Base-by-base conservation (phyloP, 129 eudicot species). In the Chrysanthemum seticuspe region DNA sequence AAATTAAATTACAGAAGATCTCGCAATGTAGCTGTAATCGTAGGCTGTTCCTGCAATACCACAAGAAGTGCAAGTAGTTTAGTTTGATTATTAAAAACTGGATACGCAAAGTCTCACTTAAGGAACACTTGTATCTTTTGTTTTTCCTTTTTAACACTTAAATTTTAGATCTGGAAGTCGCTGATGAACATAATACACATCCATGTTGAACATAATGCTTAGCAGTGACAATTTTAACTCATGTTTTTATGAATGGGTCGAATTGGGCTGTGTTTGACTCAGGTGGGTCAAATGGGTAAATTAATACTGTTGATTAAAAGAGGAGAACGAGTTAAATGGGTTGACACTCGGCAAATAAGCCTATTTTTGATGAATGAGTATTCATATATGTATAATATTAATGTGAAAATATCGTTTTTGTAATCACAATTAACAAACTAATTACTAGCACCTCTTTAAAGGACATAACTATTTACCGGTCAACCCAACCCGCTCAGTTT, bases 1-100 rank as follows among this genome's bases (percentile, higher is more conserved):
- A 62, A 44, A 64, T 29, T 36, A 59, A 64, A 36, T 80, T 81
- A 83, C 10, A 85, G 74, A 82, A 88, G 81, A 74, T 88, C 95
- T 73, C 85, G 83, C 65, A 85, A 79, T 52, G 95, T 85, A 66
- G 88, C 75, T 76, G 71, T 70, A 62, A 49, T 76, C 53, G 6
- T 74, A 11, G 64, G 55, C 44, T 78, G 75, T 65, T 85, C 95
- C 95, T 88, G 89, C 67, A 79, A 67, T 73, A 10, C 58, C 47
- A 56, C 74, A 67, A 76, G 47, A 52, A 15, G 13, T 2, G 14
- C 36, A 14, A 23, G 10, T 44, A 12, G 68, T 67, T 56, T 44
- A 67, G 65, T 40, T 57, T 36, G 10, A 34, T 68, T 16, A 10
- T 62, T 25, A 31, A 53, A 7, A 70, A 65, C 16, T 27, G 16